Evolutionary conservation across 805 yeast genomes (phyloP).

Genomic region (Monosporozyma yasuniensis): DNA sequence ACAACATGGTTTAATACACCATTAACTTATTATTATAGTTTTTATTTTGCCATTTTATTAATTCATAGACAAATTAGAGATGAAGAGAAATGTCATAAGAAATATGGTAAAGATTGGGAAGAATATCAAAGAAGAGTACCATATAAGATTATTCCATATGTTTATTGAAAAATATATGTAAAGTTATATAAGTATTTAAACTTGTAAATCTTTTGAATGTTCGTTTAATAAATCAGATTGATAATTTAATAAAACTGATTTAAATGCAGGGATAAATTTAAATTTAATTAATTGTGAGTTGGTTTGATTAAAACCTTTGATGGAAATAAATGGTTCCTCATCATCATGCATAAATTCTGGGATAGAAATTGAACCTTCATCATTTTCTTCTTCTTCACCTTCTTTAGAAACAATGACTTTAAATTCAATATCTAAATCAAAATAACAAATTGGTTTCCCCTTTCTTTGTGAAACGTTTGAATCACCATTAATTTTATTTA

Average conservation of each 20-base stretch:
- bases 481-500: slow-evolving; percentile 53
- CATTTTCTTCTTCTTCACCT: slow-evolving; percentile 14
- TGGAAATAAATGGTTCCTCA: slow-evolving; percentile 53
- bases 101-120: slow-evolving; percentile 82
- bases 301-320: slow-evolving; percentile 33
- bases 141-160: slow-evolving; percentile 80
- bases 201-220: slow-evolving; percentile 58
- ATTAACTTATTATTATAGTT: slow-evolving; percentile 77
- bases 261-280: slow-evolving; percentile 44
- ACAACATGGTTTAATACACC: slow-evolving; percentile 78
- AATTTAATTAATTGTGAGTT: slow-evolving; percentile 36
- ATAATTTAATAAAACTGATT: slow-evolving; percentile 42
- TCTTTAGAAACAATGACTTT: slow-evolving; percentile 25
- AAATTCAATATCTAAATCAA: slow-evolving; percentile 51
- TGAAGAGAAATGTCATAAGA: slow-evolving; percentile 78
- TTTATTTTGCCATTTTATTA: slow-evolving; percentile 73
- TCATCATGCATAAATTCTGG: slow-evolving; percentile 76
- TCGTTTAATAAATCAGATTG: slow-evolving; percentile 53
- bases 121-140: slow-evolving; percentile 77
- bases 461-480: slow-evolving; percentile 80
- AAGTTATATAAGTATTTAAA: slow-evolving; percentile 15
- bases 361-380: slow-evolving; percentile 39
- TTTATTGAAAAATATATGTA: slow-evolving; percentile 42
- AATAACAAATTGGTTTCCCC: slow-evolving; percentile 70
- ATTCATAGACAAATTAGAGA: slow-evolving; percentile 87